Evolutionary conservation across 2,329 filamentous ascomycete species (phyloP).

Genomic region (Xylaria sp.): DNA sequence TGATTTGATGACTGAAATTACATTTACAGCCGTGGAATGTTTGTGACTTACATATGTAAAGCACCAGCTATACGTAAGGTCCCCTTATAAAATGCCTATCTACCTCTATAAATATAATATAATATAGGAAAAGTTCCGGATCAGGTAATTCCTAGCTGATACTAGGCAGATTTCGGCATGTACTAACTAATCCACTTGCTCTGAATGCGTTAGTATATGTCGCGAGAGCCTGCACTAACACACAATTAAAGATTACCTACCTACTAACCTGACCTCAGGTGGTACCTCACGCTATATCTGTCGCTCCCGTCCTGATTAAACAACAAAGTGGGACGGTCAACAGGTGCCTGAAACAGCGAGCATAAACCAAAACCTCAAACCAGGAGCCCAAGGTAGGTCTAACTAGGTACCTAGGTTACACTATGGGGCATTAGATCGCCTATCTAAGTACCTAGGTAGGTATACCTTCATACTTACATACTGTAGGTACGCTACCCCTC

Average conservation of each 20-base stretch:
- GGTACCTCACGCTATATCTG: conserved; percentile 2
- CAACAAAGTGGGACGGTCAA: conserved; percentile 2
- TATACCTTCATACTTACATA: not conserved
- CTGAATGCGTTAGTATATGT: not conserved
- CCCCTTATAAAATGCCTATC: not conserved
- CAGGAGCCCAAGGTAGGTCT: not conserved
- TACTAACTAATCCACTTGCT: not conserved
- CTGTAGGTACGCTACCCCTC: conserved; percentile 1
- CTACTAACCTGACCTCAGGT: not conserved
- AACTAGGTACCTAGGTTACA: not conserved
- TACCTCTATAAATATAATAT: not conserved
- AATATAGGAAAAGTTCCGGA: not conserved
- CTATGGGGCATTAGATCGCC: too few relatives aligned
- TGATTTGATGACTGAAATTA: not conserved
- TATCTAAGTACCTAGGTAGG: too few relatives aligned
- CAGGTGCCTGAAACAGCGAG: conserved; percentile 20
- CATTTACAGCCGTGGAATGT: not conserved
- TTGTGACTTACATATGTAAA: too few relatives aligned
- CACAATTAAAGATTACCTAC: too few relatives aligned
- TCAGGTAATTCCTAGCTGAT: not conserved
- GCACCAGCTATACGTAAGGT: not conserved
- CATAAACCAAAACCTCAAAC: not conserved
- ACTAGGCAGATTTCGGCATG: not conserved
- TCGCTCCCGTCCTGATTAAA: not conserved
- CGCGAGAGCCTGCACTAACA: too few relatives aligned